Evolutionary conservation across 352 stramenopile genomes (phyloP), one percentile per base, ranked within the genome.

Genomic region (Phytophthora ramorum): DNA sequence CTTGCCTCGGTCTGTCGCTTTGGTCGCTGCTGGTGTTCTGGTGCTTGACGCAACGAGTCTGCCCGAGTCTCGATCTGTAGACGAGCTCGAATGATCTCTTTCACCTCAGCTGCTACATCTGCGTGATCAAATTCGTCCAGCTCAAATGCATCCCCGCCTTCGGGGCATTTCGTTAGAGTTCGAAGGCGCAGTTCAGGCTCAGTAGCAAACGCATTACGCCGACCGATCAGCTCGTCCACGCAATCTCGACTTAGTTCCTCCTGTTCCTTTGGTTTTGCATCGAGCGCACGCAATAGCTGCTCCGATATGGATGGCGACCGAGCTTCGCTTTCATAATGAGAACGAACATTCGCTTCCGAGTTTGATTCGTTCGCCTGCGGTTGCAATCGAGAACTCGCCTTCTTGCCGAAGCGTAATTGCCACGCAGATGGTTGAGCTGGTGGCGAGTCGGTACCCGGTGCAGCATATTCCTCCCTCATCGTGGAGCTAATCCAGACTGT

Each of bases 381-480:
- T 56, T 54, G 12, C 32, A 19, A 20, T 22, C 40, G 37, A 30
- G 40, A 58, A 35, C 35, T 13, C n/a, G 65, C 58, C n/a, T 73
- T 74, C 32, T 80, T 80, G 7, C 83, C 74, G 22, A 92, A 92
- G 41, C 76, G 79, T 16, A 85, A 57, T 68, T 89, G 78, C 83
- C 83, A 92, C 22, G 70, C 57, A 16, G 83, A 92, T 22, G 71
- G 77, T 52, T 65, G 52, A 22, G 34, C 14, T 52, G 76, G 57
- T 12, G 78, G 78, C 30, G 76, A 76, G 22, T 69, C 47, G 16
- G 45, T 52, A 49, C 32, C 16, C 16, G 19, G 37, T 22, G 43
- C 26, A 53, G 38, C 57, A 58, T 43, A 43, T 50, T 58, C 38
- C 22, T 54, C 53, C 35, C 9, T 43, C 67, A 68, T 69, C 24